Conservation (phyloP, 306 rosid species). For the Castanea sativa region DNA sequence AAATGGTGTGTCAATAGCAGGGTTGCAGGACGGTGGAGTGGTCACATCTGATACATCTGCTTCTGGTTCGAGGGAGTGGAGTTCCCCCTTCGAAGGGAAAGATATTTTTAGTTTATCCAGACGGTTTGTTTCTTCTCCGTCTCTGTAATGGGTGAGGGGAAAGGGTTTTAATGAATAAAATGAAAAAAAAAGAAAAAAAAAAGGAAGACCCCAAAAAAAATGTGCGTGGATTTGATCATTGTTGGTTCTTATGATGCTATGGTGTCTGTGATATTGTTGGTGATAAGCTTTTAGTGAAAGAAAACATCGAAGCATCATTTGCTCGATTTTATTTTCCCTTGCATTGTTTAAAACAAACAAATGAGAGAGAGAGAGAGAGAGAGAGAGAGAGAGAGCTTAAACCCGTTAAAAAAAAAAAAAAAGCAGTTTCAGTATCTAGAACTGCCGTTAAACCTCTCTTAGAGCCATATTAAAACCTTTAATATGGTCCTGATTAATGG, state of each 20-base stretch:
- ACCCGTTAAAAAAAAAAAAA: too few species aligned
- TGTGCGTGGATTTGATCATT: constrained; percentile 60
- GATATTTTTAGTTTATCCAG: constrained; percentile 94
- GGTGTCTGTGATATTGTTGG: constrained; percentile 47
- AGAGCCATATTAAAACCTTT: too few species aligned
- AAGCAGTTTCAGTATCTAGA: too few species aligned
- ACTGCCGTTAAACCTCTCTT: too few species aligned
- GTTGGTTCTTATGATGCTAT: constrained; percentile 60
- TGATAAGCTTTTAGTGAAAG: constrained; percentile 38
- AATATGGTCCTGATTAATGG: too few species aligned
- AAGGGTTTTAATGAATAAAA: constrained; percentile 59
- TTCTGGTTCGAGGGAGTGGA: constrained; percentile 78
- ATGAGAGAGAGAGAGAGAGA: background rate
- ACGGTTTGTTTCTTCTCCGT: constrained; percentile 96
- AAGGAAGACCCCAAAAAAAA: constrained; percentile 23
- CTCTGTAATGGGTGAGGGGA: constrained; percentile 54
- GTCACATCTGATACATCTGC: constrained; percentile 53
- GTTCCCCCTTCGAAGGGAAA: constrained; percentile 94
- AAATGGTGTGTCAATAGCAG: constrained; percentile 52
- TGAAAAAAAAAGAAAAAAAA: constrained; percentile 37
- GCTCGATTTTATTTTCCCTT: background rate
- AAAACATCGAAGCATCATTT: constrained; percentile 33
- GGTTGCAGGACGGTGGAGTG: constrained; percentile 73
- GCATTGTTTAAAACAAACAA: background rate
- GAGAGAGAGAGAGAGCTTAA: background rate